These are phyloP conservation scores for Colletotrichum coccodes DNA, from an alignment of 2,329 filamentous ascomycete species.

Conservation along the genomic window DNA sequence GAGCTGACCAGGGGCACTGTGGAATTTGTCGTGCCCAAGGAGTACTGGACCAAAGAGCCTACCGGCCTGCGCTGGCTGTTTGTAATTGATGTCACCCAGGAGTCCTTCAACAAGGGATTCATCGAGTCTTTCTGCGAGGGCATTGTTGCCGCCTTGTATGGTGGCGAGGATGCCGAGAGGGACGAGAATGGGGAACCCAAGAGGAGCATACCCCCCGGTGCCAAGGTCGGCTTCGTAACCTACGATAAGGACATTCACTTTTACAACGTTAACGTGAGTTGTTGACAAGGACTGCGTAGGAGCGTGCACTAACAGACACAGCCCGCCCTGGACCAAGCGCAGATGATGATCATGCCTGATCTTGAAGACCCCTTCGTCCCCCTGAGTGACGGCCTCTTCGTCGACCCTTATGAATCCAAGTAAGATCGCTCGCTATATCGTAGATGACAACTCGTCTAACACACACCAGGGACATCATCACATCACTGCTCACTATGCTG, in stretches of 20 bases:
- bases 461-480: constrained; percentile 74
- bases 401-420: constrained; percentile 92
- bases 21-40: constrained; percentile 96
- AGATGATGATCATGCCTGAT: constrained; percentile 99
- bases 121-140: constrained; percentile 91
- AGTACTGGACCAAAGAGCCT: constrained; percentile 97
- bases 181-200: constrained; percentile 64
- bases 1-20: constrained; percentile 93
- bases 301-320: constrained; percentile 42
- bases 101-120: constrained; percentile 90
- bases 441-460: constrained; percentile 38
- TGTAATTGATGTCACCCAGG: constrained; percentile 91
- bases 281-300: background rate
- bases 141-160: constrained; percentile 86
- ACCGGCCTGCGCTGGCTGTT: constrained; percentile 91
- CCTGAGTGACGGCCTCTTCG: constrained; percentile 90
- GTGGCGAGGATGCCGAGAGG: constrained; percentile 65
- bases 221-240: constrained; percentile 93
- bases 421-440: constrained; percentile 46
- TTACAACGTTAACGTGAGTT: constrained; percentile 88
- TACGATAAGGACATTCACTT: constrained; percentile 98
- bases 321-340: constrained; percentile 83
- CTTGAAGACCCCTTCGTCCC: constrained; percentile 97
- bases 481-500: constrained; percentile 83
- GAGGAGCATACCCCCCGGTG: constrained; percentile 76